A percentile compares a stretch with the other conserved stretches of the same genome.
Conservation (phyloP, 306 rosid species). For the Rubus parviflorus region DNA sequence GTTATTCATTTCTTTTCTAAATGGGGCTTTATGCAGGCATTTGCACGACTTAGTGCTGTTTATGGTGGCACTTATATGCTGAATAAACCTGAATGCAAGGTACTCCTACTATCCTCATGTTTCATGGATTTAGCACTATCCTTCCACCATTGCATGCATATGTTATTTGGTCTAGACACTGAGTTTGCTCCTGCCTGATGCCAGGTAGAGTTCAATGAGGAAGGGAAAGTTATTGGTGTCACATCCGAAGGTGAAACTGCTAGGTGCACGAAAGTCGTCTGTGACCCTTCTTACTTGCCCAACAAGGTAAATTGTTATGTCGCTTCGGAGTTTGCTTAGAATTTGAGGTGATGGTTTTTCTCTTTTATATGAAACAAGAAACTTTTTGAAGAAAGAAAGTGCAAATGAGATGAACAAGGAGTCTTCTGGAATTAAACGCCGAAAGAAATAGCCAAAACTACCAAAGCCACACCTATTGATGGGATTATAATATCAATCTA, state of each 20-base stretch:
- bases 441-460: no score
- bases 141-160: background rate
- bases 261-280: conserved; percentile 86
- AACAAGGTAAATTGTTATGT: conserved; percentile 54
- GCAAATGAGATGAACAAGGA: background rate
- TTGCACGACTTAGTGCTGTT: conserved; percentile 98
- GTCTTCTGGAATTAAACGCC: background rate
- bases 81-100: conserved; percentile 98
- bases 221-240: conserved; percentile 84
- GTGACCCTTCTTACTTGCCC: conserved; percentile 95
- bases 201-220: conserved; percentile 88
- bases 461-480: background rate
- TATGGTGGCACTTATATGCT: conserved; percentile 98
- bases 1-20: background rate
- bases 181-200: conserved; percentile 32
- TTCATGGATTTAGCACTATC: conserved; percentile 4
- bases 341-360: background rate
- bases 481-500: background rate
- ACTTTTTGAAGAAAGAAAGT: background rate
- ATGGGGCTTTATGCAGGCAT: conserved; percentile 52
- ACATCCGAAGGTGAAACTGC: conserved; percentile 99
- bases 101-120: conserved; percentile 21
- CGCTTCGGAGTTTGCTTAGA: background rate
- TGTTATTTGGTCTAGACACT: conserved; percentile 1
- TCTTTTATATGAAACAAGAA: background rate